Conservation (phyloP, 768 basidiomycete species). For the Dioszegia crocea region DNA sequence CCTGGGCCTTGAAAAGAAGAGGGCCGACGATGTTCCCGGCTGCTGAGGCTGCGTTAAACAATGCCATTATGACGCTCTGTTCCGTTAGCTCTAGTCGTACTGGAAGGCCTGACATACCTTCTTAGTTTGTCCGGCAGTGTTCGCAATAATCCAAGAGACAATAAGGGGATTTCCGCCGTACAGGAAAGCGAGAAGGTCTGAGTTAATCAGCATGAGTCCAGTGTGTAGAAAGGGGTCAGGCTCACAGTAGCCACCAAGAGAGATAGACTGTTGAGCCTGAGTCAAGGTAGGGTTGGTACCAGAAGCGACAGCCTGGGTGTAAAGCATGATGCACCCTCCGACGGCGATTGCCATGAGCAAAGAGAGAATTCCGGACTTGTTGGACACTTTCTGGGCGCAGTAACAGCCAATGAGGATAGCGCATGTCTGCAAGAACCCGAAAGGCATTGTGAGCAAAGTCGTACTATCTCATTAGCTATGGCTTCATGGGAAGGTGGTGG, state of each 20-base stretch:
- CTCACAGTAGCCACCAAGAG: conserved; percentile 42
- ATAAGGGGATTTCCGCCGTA: conserved; percentile 48
- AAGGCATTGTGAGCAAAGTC: conserved; percentile 57
- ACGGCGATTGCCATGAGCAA: conserved; percentile 17
- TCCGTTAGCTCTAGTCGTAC: conserved; percentile 18
- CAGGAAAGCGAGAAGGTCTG: conserved; percentile 28
- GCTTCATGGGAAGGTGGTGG: not conserved
- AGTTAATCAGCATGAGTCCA: not conserved
- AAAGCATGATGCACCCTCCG: conserved; percentile 38
- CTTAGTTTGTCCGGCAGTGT: conserved; percentile 45
- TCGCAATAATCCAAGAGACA: conserved; percentile 47
- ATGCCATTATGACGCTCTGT: conserved; percentile 19
- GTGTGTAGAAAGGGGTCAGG: conserved; percentile 11
- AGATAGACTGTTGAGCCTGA: conserved; percentile 16
- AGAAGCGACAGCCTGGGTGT: conserved; percentile 16
- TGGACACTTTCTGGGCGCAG: conserved; percentile 18
- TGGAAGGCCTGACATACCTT: not conserved
- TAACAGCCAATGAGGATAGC: conserved; percentile 39
- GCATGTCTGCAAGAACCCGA: conserved; percentile 52
- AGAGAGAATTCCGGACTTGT: not conserved
- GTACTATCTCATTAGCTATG: not conserved
- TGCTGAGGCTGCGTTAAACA: conserved; percentile 36
- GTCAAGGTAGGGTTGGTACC: conserved; percentile 12
- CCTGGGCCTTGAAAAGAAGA: conserved; percentile 43
- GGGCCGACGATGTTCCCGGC: conserved; percentile 47